phyloP scores from a whole-genome alignment of 495 filamentous ascomycete genomes.

The Chaetomium cochliodes region DNA sequence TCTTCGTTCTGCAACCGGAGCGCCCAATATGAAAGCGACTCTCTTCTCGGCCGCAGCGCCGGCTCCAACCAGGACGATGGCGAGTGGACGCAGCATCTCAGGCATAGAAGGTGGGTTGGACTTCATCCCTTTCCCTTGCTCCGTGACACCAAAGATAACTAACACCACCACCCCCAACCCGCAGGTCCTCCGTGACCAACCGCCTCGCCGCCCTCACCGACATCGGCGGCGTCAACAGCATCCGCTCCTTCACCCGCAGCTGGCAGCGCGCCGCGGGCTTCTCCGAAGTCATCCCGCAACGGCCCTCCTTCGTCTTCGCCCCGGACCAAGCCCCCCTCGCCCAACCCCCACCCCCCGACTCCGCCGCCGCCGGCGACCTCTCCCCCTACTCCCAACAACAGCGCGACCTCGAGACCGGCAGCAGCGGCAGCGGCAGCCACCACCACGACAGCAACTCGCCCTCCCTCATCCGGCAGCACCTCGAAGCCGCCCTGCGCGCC shows the following conservation, averaged over 20 bases:
- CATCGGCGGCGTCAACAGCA: constrained; percentile 86
- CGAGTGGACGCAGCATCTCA: constrained; percentile 38
- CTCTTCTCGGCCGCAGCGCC: constrained; percentile 41
- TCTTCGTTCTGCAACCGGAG: constrained; percentile 39
- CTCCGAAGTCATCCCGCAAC: constrained; percentile 75
- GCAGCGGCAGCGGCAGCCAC: no score
- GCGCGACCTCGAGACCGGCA: constrained; percentile 38
- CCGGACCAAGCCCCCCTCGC: constrained; percentile 43
- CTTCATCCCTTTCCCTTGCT: not conserved
- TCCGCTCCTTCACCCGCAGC: constrained; percentile 90
- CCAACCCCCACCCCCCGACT: not conserved
- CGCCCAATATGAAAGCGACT: constrained; percentile 40
- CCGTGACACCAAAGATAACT: constrained; percentile 13
- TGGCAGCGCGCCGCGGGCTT: constrained; percentile 93
- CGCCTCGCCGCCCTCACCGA: constrained; percentile 67
- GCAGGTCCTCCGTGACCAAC: constrained; percentile 71
- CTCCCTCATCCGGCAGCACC: constrained; percentile 42
- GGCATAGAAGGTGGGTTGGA: constrained; percentile 45
- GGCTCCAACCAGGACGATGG: constrained; percentile 33
- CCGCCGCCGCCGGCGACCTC: constrained; percentile 29
- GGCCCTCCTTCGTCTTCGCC: constrained; percentile 65
- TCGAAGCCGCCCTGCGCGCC: constrained; percentile 33
- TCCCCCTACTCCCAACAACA: constrained; percentile 35
- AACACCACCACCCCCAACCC: not conserved
- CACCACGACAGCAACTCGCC: no score